Evolutionary conservation across 2,329 filamentous ascomycete species (phyloP).

Genomic region (Alternaria sp.): DNA sequence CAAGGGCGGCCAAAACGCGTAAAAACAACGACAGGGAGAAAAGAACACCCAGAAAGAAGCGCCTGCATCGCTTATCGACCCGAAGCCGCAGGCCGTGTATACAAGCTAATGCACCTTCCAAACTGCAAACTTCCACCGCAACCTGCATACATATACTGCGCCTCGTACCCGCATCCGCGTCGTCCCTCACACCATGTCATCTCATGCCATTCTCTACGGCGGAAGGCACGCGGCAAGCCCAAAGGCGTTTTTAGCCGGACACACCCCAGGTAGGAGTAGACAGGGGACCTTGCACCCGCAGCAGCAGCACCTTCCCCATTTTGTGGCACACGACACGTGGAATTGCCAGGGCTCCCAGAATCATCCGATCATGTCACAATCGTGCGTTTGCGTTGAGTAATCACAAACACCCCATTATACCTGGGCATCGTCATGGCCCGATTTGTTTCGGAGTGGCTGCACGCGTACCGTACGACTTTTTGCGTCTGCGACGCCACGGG

Average conservation of each 20-base stretch:
- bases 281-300: neutral
- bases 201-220: neutral
- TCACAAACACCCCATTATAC: neutral
- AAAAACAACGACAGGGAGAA: neutral
- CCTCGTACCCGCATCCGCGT: neutral
- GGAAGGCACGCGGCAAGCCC: neutral
- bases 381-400: neutral
- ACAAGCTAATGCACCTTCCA: neutral
- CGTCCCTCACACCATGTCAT: neutral
- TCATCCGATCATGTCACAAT: neutral
- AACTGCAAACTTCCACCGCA: neutral
- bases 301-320: neutral
- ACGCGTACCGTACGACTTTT: neutral
- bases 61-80: neutral
- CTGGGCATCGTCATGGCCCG: neutral
- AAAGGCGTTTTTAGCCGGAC: neutral
- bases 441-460: neutral
- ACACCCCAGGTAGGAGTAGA: neutral
- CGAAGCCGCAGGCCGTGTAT: neutral
- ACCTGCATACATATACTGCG: neutral
- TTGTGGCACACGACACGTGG: neutral
- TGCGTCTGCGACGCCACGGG: neutral
- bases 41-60: neutral
- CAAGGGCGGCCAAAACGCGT: neutral
- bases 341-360: neutral